Evolutionary conservation across 2,329 filamentous ascomycete genomes (phyloP), one percentile per base, ranked within the genome.

Genomic region (Cercospora sojina): DNA sequence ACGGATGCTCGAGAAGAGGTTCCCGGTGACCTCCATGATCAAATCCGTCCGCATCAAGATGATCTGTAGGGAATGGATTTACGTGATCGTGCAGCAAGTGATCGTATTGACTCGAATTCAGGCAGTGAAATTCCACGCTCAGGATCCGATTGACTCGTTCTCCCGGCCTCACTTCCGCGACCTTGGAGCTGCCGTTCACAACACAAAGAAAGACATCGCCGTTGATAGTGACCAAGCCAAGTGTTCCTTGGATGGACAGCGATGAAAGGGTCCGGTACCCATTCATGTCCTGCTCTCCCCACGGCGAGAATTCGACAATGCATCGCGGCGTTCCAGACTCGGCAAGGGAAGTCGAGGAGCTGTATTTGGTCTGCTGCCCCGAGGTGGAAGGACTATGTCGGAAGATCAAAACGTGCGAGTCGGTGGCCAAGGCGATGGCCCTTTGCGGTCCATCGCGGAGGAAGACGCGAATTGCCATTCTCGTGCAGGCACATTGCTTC

Each of bases 171-270:
- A 97, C 85, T 1, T 88, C 92, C 16, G 93, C 94, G 5, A 93
- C 92, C 68, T 89, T 88, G 20, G 87, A 85, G 41, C 92, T 90
- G 55, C 88, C 87, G 29, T 91, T 96, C 62, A 98, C 91, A 65
- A 97, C 90, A 68, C 93, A 95, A 16, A 98, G 83, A 77, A 98
- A 98, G 13, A 97, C 89, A 81, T 97, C 92, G 67, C 88, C 85
- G 69, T 89, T 88, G 69, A 96, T 86, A 0, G 92, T 90, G 72
- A 97, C 94, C 68, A 98, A 82, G 1, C 94, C 94, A 55, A 98
- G 82, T 0, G 93, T 98, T 64, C 94, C 94, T 76, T 92, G 89
- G 35, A 93, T 90, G 16, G 89, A 88, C 56, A 91, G 84, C 18
- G 88, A 86, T 31, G 88, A 91, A 66, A 97, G 81, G 12, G 89